phyloP scores from a whole-genome alignment of 2,329 filamentous ascomycete genomes.

The Trichoderma gracile region DNA sequence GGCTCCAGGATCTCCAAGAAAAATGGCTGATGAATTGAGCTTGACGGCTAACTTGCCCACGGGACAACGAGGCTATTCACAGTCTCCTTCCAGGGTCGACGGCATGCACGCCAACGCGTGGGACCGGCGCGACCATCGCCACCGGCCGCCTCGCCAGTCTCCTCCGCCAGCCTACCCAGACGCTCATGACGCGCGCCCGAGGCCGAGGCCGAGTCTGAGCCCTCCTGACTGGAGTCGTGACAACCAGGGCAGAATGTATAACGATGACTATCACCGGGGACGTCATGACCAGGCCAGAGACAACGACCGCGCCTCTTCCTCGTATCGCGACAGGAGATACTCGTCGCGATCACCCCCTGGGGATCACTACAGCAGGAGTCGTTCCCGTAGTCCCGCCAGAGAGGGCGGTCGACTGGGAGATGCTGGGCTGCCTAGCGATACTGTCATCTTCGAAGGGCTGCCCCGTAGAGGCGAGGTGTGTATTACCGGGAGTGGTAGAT shows the following conservation, averaged over 20 bases:
- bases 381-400: constrained; percentile 40
- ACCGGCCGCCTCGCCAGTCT: constrained; percentile 33
- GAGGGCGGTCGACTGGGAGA: constrained; percentile 42
- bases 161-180: constrained; percentile 33
- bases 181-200: constrained; percentile 34
- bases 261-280: constrained; percentile 38
- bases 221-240: constrained; percentile 35
- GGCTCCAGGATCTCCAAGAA: neutral
- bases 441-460: constrained; percentile 57
- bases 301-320: constrained; percentile 28
- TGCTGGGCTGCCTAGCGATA: constrained; percentile 49
- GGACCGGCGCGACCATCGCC: constrained; percentile 37
- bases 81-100: constrained; percentile 47
- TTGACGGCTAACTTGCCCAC: constrained; percentile 48
- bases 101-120: constrained; percentile 35
- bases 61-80: constrained; percentile 47
- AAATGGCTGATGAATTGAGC: constrained; percentile 36
- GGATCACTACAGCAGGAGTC: constrained; percentile 36
- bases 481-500: constrained; percentile 21
- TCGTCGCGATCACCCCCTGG: constrained; percentile 35
- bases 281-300: constrained; percentile 31
- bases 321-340: constrained; percentile 26
- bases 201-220: constrained; percentile 31
- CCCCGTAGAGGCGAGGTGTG: constrained; percentile 55
- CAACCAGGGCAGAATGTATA: constrained; percentile 44